Evolutionary conservation across 2,329 filamentous ascomycete genomes (phyloP).

Genomic region (Arachnomyces sp.): DNA sequence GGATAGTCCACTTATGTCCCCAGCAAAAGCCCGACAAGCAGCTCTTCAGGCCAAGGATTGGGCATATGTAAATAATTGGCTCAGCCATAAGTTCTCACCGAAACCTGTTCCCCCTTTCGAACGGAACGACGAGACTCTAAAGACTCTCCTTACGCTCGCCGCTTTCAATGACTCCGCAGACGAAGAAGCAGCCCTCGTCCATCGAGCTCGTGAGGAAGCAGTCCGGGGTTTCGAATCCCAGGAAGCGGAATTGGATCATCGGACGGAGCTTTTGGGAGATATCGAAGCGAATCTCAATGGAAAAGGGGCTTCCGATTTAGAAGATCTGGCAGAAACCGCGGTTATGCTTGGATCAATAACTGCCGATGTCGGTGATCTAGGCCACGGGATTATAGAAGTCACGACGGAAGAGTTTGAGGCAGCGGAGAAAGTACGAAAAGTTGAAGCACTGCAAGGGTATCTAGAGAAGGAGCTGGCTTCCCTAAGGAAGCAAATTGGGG

Average conservation of each 20-base stretch:
- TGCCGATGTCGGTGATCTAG: slow-evolving; percentile 45
- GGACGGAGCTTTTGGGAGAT: slow-evolving; percentile 42
- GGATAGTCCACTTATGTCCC: slow-evolving; percentile 47
- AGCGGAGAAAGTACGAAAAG: slow-evolving; percentile 50
- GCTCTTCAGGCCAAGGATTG: slow-evolving; percentile 83
- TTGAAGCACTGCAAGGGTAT: slow-evolving; percentile 50
- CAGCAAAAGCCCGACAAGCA: slow-evolving; percentile 62
- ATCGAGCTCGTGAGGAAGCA: slow-evolving; percentile 31
- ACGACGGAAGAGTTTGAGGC: slow-evolving; percentile 46
- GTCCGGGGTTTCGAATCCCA: slow-evolving; percentile 24
- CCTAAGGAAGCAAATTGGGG: slow-evolving; percentile 22
- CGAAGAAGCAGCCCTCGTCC: slow-evolving; percentile 29
- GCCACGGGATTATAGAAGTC: slow-evolving; percentile 48
- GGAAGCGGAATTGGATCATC: slow-evolving; percentile 24
- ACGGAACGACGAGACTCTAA: slow-evolving; percentile 76
- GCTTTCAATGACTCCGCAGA: slow-evolving; percentile 65
- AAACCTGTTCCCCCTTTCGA: slow-evolving; percentile 67
- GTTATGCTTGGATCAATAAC: slow-evolving; percentile 44
- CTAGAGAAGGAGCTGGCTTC: slow-evolving; percentile 45
- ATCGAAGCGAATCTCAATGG: slow-evolving; percentile 48
- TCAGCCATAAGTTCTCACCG: slow-evolving; percentile 60
- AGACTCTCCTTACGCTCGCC: slow-evolving; percentile 64
- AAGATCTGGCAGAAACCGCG: slow-evolving; percentile 50
- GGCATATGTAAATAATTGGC: slow-evolving; percentile 80
- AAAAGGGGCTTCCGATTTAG: slow-evolving; percentile 49